A percentile compares a stretch with the other conserved stretches of the same genome.
Evolutionary conservation across 176 grass and related monocot genomes (phyloP).

Genomic region (Sorghum bicolor): DNA sequence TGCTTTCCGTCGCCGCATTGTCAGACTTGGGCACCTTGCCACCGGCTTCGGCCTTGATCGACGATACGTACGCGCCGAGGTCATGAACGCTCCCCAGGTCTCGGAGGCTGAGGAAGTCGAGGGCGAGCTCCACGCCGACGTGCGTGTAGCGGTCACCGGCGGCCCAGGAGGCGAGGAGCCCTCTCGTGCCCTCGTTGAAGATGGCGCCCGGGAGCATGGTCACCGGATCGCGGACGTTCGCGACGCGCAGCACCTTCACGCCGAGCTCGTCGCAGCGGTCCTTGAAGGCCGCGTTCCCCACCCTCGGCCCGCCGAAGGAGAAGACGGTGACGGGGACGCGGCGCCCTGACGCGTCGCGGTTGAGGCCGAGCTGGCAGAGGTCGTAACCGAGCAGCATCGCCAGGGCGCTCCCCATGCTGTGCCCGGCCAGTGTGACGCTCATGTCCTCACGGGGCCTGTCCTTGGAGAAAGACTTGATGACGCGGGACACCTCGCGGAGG

Average conservation of each 20-base stretch:
- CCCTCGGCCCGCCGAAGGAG: conserved; percentile 57
- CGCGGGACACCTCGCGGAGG: conserved; percentile 37
- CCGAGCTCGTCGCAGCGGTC: conserved; percentile 47
- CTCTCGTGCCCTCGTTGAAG: conserved; percentile 42
- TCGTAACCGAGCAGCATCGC: conserved; percentile 54
- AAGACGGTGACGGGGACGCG: conserved; percentile 48
- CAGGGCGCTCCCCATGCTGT: conserved; percentile 60
- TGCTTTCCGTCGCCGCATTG: not conserved
- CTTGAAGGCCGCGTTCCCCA: conserved; percentile 60
- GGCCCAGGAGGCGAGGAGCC: conserved; percentile 6
- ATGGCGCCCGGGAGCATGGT: conserved; percentile 51
- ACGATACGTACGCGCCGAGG: conserved; percentile 37
- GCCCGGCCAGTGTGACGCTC: conserved; percentile 54
- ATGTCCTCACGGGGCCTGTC: conserved; percentile 32
- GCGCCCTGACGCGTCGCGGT: not conserved
- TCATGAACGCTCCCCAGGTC: conserved; percentile 50
- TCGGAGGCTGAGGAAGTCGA: conserved; percentile 47
- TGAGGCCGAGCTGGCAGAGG: conserved; percentile 39
- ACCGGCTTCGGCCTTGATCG: not conserved
- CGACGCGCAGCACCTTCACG: conserved; percentile 53
- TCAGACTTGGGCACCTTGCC: not conserved
- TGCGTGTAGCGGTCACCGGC: conserved; percentile 42
- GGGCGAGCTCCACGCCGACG: conserved; percentile 52
- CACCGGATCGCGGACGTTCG: conserved; percentile 49
- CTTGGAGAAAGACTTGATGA: conserved; percentile 7